Evolutionary conservation across 108 stramenopile genomes (phyloP).

Genomic region (Cyclostephanos tholiformis): DNA sequence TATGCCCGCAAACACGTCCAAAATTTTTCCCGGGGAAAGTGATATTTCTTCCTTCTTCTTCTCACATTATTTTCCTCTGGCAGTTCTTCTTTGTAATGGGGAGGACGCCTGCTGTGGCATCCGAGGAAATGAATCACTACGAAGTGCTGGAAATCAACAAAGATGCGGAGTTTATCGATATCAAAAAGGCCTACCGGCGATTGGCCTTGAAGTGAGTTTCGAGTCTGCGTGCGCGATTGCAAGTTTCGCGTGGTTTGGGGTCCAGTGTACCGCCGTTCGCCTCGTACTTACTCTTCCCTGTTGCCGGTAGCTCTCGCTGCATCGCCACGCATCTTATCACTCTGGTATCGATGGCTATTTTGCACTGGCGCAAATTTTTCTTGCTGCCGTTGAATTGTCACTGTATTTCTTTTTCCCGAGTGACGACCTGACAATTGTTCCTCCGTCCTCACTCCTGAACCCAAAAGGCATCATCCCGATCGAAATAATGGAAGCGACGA

Average conservation of each 20-base stretch:
- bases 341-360: background rate
- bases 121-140: conserved; percentile 52
- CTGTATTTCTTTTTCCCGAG: background rate
- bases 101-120: too few relatives aligned
- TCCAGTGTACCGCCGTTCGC: too few relatives aligned
- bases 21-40: too few relatives aligned
- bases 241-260: too few relatives aligned
- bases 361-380: too few relatives aligned
- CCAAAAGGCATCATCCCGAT: conserved; percentile 52
- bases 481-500: conserved; percentile 43
- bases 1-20: too few relatives aligned
- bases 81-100: too few relatives aligned
- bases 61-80: too few relatives aligned
- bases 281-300: too few relatives aligned
- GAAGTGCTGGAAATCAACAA: conserved; percentile 79
- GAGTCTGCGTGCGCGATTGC: background rate
- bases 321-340: background rate
- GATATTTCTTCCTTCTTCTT: too few relatives aligned
- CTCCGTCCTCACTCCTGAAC: background rate
- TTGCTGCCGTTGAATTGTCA: too few relatives aligned
- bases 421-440: background rate
- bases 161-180: conserved; percentile 66
- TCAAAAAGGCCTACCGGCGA: conserved; percentile 87
- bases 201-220: conserved; percentile 48
- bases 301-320: too few relatives aligned